Evolutionary conservation across 441 rosid species (phyloP), one percentile per base, ranked within the genome.

Genomic region (Biscutella laevigata): DNA sequence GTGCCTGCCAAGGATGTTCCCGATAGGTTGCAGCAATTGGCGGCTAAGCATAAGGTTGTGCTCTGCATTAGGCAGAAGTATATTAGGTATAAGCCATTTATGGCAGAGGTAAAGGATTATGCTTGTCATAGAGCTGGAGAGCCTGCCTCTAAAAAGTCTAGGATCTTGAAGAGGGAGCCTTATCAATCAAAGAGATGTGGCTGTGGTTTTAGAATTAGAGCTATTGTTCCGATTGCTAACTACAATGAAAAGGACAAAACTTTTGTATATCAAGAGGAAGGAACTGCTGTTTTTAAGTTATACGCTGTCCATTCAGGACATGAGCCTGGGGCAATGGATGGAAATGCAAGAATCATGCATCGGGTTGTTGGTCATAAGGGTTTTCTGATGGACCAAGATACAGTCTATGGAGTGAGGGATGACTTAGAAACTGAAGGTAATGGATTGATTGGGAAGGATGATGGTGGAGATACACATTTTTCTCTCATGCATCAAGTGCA

Each of bases 81-180:
- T 60, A 88, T 86, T 43, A 74, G 98, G 84, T 83, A 86, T 66
- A 92, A 92, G 67, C 96, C 98, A 0, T 92, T 92, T 65, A 88
- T 92, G 96, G 98, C 98, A 0, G 98, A 92, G 75, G 98, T 92
- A 41, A 92, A 88, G 75, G 98, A 92, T 76, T 92, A 92, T 71
- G 98, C 98, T 13, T 92, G 98, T 62, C 98, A 92, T 30, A 78
- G 98, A 69, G 98, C 98, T 13, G 96, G 98, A 12, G 94, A 92
- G 72, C 98, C 96, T 5, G 83, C 71, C 0, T 76, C 82, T 0
- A 92, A 92, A 82, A 92, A 82, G 75, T 82, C 98, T 0, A 88
- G 73, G 81, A 74, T 86, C 72, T 55, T 88, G 80, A 92, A 88
- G 78, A 88, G 98, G 71, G 98, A 92, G 71, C 96, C 96, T 2